Evolutionary conservation across 139 green algal genomes (phyloP).

Genomic region (Zygnema cylindricum): DNA sequence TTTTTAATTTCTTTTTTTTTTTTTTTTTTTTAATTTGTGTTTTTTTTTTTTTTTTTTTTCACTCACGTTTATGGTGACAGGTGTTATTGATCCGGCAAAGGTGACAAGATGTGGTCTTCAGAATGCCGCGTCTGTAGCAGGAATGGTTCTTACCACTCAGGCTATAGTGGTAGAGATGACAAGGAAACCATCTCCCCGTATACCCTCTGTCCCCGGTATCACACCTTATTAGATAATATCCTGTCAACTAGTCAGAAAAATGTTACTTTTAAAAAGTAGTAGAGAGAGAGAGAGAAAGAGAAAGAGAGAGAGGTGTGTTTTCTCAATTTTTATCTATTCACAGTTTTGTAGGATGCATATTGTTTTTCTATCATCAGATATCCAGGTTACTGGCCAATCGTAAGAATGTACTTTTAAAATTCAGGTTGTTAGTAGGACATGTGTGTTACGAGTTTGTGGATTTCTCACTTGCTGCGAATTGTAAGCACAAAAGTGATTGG

Average conservation of each 20-base stretch:
- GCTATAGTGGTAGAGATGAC: slow-evolving; percentile 63
- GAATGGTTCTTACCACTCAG: slow-evolving; percentile 99
- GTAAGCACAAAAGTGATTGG: background rate
- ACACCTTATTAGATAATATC: background rate
- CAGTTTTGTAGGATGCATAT: background rate
- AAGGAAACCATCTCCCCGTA: background rate
- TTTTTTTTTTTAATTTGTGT: too few relatives aligned
- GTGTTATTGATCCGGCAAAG: slow-evolving; percentile 97
- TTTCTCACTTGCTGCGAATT: background rate
- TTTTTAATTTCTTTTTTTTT: too few relatives aligned
- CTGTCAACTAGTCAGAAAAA: background rate
- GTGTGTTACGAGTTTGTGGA: background rate
- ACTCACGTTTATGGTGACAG: too few relatives aligned
- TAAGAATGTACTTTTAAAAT: background rate
- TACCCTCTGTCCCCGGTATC: background rate
- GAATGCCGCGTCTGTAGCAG: slow-evolving; percentile 92
- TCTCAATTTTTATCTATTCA: background rate
- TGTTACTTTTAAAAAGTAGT: background rate
- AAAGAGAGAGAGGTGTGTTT: background rate
- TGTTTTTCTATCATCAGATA: too few relatives aligned
- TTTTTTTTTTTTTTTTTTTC: too few relatives aligned
- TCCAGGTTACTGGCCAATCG: too few relatives aligned
- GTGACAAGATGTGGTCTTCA: slow-evolving; percentile 87
- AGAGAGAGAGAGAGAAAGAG: background rate
- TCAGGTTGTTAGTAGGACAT: background rate